These are phyloP conservation scores for Lenwebbia sp. DNA, from an alignment of 345 rosid species.

Conservation along the genomic window DNA sequence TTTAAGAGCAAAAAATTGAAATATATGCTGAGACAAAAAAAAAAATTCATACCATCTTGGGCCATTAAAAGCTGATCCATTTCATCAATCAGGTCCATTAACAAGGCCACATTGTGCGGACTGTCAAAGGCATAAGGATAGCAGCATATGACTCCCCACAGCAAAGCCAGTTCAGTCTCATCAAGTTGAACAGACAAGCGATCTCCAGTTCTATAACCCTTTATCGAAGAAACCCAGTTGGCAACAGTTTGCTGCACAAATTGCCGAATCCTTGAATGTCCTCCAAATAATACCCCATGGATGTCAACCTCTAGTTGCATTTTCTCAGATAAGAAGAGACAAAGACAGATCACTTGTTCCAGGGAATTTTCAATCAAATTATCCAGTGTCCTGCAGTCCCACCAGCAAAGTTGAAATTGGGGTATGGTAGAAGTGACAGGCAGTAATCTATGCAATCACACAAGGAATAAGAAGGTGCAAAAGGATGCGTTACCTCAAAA, in stretches of 20 bases:
- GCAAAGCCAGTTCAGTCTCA: conserved; percentile 33
- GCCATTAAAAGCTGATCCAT: conserved; percentile 32
- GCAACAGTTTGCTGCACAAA: conserved; percentile 28
- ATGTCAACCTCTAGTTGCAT: conserved; percentile 28
- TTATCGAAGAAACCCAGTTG: conserved; percentile 15
- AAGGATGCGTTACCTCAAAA: conserved; percentile 42
- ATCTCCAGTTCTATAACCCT: conserved; percentile 16
- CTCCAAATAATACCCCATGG: conserved; percentile 30
- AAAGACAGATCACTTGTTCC: conserved; percentile 49
- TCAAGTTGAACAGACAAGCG: conserved; percentile 19
- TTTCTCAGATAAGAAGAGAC: conserved; percentile 46
- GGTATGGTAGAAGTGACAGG: neutral
- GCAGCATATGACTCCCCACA: conserved; percentile 69
- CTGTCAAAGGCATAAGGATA: conserved; percentile 34
- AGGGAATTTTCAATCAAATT: conserved; percentile 44
- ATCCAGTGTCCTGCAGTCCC: conserved; percentile 58
- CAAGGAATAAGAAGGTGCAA: neutral
- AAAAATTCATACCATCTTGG: conserved; percentile 28
- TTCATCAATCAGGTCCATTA: conserved; percentile 42
- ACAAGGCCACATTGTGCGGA: conserved; percentile 23
- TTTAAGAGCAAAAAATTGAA: neutral
- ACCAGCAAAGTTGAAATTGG: conserved; percentile 10
- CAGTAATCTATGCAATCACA: neutral
- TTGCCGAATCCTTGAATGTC: conserved; percentile 22
- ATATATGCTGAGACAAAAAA: neutral